phyloP scores from a whole-genome alignment of 257 asterid genomes.

The Asclepias syriaca region DNA sequence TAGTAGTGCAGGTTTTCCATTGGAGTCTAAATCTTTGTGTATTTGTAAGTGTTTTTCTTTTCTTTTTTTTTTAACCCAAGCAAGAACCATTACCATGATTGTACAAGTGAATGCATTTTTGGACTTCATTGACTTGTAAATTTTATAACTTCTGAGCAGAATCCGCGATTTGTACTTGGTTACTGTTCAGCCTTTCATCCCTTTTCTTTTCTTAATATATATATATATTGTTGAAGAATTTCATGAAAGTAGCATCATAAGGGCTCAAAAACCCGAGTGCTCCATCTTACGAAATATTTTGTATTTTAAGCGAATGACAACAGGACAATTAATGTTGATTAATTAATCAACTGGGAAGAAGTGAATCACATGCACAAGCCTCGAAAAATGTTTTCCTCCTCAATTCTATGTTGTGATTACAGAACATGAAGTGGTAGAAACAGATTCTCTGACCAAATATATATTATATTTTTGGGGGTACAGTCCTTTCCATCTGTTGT shows the following conservation, averaged over 20 bases:
- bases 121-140: background rate
- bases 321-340: background rate
- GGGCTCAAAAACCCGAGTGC: background rate
- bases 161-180: background rate
- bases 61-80: too few species aligned
- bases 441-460: background rate
- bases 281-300: background rate
- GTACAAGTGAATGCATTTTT: background rate
- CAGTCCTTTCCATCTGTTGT: too few species aligned
- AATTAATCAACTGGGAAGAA: background rate
- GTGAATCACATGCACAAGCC: background rate
- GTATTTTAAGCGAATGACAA: background rate
- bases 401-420: background rate
- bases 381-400: background rate
- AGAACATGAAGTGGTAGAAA: background rate
- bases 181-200: too few species aligned
- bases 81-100: background rate
- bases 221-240: background rate
- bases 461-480: too few species aligned
- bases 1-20: constrained; percentile 1
- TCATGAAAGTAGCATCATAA: background rate
- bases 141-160: background rate
- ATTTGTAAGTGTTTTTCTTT: background rate
- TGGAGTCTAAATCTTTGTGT: background rate
- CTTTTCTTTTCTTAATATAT: too few species aligned